Evolutionary conservation across 495 filamentous ascomycete species (phyloP).

Genomic region (Pseudomonodictys pantanalensis): DNA sequence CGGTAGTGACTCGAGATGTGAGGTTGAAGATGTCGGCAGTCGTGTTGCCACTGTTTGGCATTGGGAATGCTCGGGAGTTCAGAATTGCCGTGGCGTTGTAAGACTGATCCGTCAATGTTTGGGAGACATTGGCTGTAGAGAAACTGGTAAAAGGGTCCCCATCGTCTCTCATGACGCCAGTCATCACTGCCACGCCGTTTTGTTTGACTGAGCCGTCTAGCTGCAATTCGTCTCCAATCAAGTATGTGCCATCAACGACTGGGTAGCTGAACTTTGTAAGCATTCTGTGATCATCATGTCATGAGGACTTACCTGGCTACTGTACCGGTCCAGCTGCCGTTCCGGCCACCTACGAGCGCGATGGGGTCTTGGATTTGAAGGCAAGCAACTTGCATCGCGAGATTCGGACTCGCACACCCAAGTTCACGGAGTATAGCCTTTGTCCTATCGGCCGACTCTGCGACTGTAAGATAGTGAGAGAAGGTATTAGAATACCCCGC

Average conservation of each 20-base stretch:
- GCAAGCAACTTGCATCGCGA: conserved; percentile 44
- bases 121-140: conserved; percentile 42
- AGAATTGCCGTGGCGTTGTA: conserved; percentile 43
- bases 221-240: conserved; percentile 29
- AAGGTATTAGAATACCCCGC: conserved; percentile 42
- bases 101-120: conserved; percentile 32
- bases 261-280: conserved; percentile 5
- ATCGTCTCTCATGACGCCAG: conserved; percentile 50
- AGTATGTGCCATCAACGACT: conserved; percentile 47
- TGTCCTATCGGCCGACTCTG: conserved; percentile 42
- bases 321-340: neutral
- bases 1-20: conserved; percentile 47
- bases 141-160: conserved; percentile 49
- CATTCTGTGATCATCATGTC: conserved; percentile 41
- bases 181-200: conserved; percentile 16
- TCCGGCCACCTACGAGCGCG: conserved; percentile 31
- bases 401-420: conserved; percentile 43
- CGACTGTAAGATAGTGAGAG: conserved; percentile 49
- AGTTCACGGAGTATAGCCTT: conserved; percentile 43
- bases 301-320: neutral
- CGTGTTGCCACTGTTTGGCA: conserved; percentile 36
- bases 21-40: conserved; percentile 49
- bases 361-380: conserved; percentile 45
- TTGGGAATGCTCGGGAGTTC: conserved; percentile 21
- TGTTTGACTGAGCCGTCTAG: conserved; percentile 9